Base-by-base conservation (phyloP, 768 basidiomycete genomes). In the Rhodotorula diobovata region DNA sequence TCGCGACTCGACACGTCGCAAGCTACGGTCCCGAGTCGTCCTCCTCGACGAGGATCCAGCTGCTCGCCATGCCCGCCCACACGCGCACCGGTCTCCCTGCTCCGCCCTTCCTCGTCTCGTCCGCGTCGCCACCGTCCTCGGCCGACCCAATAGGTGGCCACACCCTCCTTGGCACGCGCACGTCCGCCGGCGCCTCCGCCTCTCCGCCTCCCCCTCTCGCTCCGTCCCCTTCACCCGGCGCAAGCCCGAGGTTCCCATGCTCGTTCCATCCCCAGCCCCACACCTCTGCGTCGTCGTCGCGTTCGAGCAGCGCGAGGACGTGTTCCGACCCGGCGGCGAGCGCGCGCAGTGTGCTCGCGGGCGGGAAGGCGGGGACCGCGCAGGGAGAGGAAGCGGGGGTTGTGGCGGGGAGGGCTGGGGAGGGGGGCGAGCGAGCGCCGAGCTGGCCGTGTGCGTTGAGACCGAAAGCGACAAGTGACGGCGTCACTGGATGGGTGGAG, bases 261-360 rank as follows among this genome's bases (percentile, higher is more conserved):
- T 98, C 95, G 79, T 97, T 98, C 94, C 95, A 98, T 0, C 95
- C 95, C 91, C 94, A 96, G 0, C 87, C 90, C 86, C 87, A 90
- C 0, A 93, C 84, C 72, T 85, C 70, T 15, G 63, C 46, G 2
- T 39, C 54, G 20, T 46, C n/a, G 6, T 12, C 46, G 10, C 39
- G 61, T 16, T 63, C 64, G 39, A 78, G 61, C 6, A 79, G 48
- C 25, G 80, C 76, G 16, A 96, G 80, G 7, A 91, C 85, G 80
- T 97, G 93, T 80, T 97, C 94, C 76, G 90, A 91, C 30, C 93
- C 93, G 67, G 89, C 90, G 0, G 85, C 85, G 23, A 94, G 69
- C 43, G 71, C 68, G 11, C 34, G 16, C 41, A 73, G 61, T 30
- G 16, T 14, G 46, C 39, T 51, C 48, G n/a, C 48, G 60, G 14